Conservation (phyloP, 2,329 filamentous ascomycete genomes). For the Fusarium dimerum region DNA sequence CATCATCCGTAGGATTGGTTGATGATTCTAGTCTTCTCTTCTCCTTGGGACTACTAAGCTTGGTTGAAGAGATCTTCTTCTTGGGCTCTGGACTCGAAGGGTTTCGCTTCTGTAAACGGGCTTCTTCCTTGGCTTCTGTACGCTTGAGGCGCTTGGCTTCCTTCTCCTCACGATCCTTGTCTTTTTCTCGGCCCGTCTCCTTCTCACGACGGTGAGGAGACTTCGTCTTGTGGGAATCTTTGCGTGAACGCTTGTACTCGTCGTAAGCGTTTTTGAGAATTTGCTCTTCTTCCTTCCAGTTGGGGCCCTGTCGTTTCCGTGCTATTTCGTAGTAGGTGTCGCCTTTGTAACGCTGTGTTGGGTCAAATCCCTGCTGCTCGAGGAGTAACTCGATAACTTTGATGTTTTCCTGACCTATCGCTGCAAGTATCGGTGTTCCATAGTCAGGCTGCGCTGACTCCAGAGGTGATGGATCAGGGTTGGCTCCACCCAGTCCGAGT, state of each 20-base stretch:
- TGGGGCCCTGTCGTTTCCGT: slow-evolving; percentile 76
- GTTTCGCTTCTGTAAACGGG: slow-evolving; percentile 46
- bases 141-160: slow-evolving; percentile 47
- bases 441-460: slow-evolving; percentile 64
- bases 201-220: slow-evolving; percentile 50
- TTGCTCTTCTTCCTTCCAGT: slow-evolving; percentile 86
- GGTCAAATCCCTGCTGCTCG: slow-evolving; percentile 77
- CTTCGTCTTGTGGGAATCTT: slow-evolving; percentile 49
- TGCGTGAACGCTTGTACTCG: slow-evolving; percentile 56
- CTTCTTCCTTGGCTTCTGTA: slow-evolving; percentile 47
- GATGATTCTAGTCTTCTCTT: slow-evolving; percentile 49
- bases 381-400: slow-evolving; percentile 81
- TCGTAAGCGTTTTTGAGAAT: slow-evolving; percentile 77
- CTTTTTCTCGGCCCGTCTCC: slow-evolving; percentile 38
- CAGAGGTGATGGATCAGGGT: slow-evolving; percentile 69
- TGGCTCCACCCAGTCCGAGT: slow-evolving; percentile 65
- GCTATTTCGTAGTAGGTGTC: slow-evolving; percentile 88
- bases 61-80: slow-evolving; percentile 43
- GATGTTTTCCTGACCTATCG: slow-evolving; percentile 86
- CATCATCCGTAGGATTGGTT: slow-evolving; percentile 47
- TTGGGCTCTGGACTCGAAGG: slow-evolving; percentile 50
- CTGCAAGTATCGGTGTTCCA: slow-evolving; percentile 89
- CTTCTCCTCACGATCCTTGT: slow-evolving; percentile 42
- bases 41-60: slow-evolving; percentile 48
- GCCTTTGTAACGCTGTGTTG: slow-evolving; percentile 73